Evolutionary conservation across 306 rosid genomes (phyloP), one percentile per base, ranked within the genome.

Genomic region (Cucumis hystrix): DNA sequence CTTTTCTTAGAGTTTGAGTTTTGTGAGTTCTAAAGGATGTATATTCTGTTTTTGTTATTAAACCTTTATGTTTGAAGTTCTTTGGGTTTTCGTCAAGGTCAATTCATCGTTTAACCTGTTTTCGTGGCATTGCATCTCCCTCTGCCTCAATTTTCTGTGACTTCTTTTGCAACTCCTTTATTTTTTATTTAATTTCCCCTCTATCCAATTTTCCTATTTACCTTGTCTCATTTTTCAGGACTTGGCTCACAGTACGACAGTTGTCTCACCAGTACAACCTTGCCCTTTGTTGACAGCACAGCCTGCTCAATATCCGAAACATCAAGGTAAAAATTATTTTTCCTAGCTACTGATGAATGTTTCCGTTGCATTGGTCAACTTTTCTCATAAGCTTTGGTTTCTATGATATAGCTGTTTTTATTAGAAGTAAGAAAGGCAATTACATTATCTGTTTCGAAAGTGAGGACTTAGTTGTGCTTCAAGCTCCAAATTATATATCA

Each of bases 291-390:
- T 77, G 80, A 77, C 83, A 62, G 78, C 91, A 74, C 91, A 87
- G 80, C 91, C 86, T 56, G 85, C 81, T 47, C 97, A 85, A 71
- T 86, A 85, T 82, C 92, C 89, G 5, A 93, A 93, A 86, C 90
- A 93, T 76, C 98, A 90, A 82, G 98, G 97, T 90, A 81, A 74
- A 61, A 37, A 0, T 33, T 41, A 43, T 25, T 49, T 76, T 78
- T 77, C 65, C 60, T 41, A 13, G 58, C n/a, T n/a, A 14, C 15
- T 2, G 58, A 18, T 15, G 33, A 40, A 11, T 6, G 15, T 39
- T 78, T 30, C 65, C 28, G 33, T 28, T 59, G 11, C 78, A 45
- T 16, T 47, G 33, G 37, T 3, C 6, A 43, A 71, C 7, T 18
- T 43, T 35, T 51, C 7, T 23, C 54, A 33, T 40, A 1, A 54